Evolutionary conservation across 2,329 filamentous ascomycete species (phyloP), one percentile per base, ranked within the genome.

Genomic region (Gnomoniopsis sp.): DNA sequence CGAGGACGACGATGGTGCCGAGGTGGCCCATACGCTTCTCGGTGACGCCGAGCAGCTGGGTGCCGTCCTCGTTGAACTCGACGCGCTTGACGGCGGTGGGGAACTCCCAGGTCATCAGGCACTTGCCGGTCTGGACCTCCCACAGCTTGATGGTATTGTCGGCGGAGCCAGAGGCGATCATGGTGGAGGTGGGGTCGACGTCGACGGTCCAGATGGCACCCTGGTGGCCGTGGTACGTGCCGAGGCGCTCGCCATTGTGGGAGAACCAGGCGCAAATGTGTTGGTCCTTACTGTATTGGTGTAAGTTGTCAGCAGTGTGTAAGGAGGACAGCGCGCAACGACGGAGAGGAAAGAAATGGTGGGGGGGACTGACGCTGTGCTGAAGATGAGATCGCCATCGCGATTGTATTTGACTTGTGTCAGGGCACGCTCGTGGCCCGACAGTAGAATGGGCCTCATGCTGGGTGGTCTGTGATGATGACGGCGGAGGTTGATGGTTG

Each of bases 201-300:
- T 99, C 95, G 76, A 99, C 90, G 63, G 95, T 97, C 95, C 95
- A 99, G 80, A 99, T 90, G 69, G 95, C 93, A 78, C 95, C 95
- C 76, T 96, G 89, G 79, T 99, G 95, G 75, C 95, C 95, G 73
- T 91, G 88, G 81, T 98, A 99, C 69, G 93, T 95, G 71, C 95
- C 95, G 70, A 98, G 85, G 70, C 95, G 90, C 83, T 99, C 95
- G 79, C 95, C 95, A 77, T 99, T 99, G 80, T 96, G 92, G 65
- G 92, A 89, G 79, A 87, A 98, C 95, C 95, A 99, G 65, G 87
- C 93, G 83, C 93, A 96, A 71, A 97, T 91, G 72, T 96, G 86
- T 79, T 97, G 93, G 77, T 98, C 93, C 80, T 98, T 98, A 30
- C 26, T 30, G 26, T 30, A 8, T 30, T 30, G n/a, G n/a, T 30